phyloP scores from a whole-genome alignment of 1,284 basidiomycete genomes.

The Coriolopsis trogii region DNA sequence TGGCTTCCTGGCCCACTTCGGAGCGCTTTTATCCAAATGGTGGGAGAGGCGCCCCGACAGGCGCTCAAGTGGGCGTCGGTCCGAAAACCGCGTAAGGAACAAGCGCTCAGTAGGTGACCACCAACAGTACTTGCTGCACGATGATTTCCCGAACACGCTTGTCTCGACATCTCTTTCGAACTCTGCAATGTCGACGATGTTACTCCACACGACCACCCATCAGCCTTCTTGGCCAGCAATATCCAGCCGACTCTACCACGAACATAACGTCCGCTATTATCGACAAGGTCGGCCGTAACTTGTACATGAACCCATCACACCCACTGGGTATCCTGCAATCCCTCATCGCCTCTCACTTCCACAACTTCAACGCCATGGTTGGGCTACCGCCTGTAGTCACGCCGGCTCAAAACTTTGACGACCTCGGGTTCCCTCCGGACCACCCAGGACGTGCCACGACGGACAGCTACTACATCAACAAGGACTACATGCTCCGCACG shows the following conservation, averaged over 20 bases:
- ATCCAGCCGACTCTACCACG: constrained; percentile 77
- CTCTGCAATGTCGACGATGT: constrained; percentile 15
- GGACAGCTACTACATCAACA: constrained; percentile 97
- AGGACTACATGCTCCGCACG: constrained; percentile 89
- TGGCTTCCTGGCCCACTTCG: too few species aligned
- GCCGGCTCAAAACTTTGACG: constrained; percentile 94
- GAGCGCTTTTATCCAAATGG: too few species aligned
- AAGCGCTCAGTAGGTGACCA: too few species aligned
- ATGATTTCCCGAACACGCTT: constrained; percentile 19
- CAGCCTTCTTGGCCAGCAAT: constrained; percentile 55
- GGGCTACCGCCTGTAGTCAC: constrained; percentile 89
- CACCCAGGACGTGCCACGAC: constrained; percentile 91
- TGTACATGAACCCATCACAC: constrained; percentile 81
- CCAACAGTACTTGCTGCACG: neutral
- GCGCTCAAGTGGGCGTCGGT: too few species aligned
- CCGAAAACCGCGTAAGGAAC: too few species aligned
- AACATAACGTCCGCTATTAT: constrained; percentile 89
- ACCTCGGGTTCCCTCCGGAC: constrained; percentile 91
- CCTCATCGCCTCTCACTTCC: constrained; percentile 86
- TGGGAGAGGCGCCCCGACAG: too few species aligned
- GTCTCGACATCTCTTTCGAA: constrained; percentile 10
- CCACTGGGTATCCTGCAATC: constrained; percentile 86
- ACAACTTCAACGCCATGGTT: constrained; percentile 66
- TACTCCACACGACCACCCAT: constrained; percentile 20
- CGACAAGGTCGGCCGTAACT: constrained; percentile 68